Evolutionary conservation across 2,329 filamentous ascomycete species (phyloP).

Genomic region (Fusarium continuum): DNA sequence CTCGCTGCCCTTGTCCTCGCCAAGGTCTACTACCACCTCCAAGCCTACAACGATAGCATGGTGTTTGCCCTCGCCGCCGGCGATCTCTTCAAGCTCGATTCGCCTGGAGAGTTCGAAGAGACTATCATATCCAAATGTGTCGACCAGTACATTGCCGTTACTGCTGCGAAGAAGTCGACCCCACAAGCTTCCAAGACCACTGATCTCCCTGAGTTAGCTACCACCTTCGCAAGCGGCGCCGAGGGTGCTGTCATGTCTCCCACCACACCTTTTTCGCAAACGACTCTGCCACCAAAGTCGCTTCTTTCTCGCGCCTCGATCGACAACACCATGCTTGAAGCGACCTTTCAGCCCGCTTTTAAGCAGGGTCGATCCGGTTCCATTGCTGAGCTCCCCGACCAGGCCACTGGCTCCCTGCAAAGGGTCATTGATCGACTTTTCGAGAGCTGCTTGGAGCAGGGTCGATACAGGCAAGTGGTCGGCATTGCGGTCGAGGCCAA

Average conservation of each 20-base stretch:
- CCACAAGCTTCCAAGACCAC: constrained; percentile 55
- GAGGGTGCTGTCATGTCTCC: constrained; percentile 84
- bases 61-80: constrained; percentile 94
- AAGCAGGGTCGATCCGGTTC: constrained; percentile 65
- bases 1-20: constrained; percentile 93
- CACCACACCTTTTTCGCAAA: constrained; percentile 95
- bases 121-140: constrained; percentile 99
- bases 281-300: constrained; percentile 90
- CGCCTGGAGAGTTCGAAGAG: constrained; percentile 94
- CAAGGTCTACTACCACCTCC: constrained; percentile 98
- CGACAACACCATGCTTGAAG: constrained; percentile 70
- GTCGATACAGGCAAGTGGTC: constrained; percentile 93
- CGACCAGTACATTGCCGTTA: constrained; percentile 92
- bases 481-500: constrained; percentile 96
- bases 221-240: constrained; percentile 75
- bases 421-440: constrained; percentile 89
- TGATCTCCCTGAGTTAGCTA: constrained; percentile 75
- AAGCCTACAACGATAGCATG: constrained; percentile 99
- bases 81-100: constrained; percentile 92
- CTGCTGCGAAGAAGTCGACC: constrained; percentile 60
- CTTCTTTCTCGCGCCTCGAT: constrained; percentile 84
- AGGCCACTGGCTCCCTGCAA: constrained; percentile 81
- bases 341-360: constrained; percentile 62
- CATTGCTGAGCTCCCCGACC: constrained; percentile 72
- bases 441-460: constrained; percentile 85